Evolutionary conservation across 73 alveolate species (phyloP).

Genomic region (Paramecium tetraurelia): DNA sequence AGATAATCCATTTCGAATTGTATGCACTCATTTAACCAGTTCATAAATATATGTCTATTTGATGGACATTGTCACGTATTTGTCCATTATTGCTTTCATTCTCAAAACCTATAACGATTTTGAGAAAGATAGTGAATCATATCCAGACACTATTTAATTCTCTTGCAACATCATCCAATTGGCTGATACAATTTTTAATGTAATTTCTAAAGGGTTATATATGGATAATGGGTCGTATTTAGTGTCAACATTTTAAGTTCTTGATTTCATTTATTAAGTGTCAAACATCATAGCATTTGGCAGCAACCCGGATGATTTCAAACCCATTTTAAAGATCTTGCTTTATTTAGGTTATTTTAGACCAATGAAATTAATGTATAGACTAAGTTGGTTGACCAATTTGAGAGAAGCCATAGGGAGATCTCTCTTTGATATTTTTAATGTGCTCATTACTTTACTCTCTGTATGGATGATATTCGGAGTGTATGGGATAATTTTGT

Average conservation of each 20-base stretch:
- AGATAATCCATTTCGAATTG: not conserved
- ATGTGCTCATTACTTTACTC: not conserved
- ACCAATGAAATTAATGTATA: not conserved
- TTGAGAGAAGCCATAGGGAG: not conserved
- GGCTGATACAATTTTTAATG: conserved; percentile 3
- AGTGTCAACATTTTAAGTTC: not conserved
- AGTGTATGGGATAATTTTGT: not conserved
- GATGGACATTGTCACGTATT: not conserved
- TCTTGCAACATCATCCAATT: not conserved
- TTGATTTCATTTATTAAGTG: not conserved
- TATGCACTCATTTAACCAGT: not conserved
- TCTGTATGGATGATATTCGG: not conserved
- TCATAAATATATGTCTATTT: not conserved
- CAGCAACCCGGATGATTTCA: not conserved
- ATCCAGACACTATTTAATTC: not conserved
- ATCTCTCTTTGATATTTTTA: not conserved
- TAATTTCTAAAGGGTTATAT: not conserved
- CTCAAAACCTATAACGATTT: not conserved
- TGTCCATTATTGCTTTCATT: not conserved
- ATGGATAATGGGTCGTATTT: not conserved
- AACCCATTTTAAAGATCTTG: not conserved
- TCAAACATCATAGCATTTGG: not conserved
- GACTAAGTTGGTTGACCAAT: not conserved
- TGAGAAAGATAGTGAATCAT: not conserved
- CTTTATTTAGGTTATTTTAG: conserved; percentile 18